Conservation (phyloP, 495 filamentous ascomycete species). For the Daldinia concentrica region DNA sequence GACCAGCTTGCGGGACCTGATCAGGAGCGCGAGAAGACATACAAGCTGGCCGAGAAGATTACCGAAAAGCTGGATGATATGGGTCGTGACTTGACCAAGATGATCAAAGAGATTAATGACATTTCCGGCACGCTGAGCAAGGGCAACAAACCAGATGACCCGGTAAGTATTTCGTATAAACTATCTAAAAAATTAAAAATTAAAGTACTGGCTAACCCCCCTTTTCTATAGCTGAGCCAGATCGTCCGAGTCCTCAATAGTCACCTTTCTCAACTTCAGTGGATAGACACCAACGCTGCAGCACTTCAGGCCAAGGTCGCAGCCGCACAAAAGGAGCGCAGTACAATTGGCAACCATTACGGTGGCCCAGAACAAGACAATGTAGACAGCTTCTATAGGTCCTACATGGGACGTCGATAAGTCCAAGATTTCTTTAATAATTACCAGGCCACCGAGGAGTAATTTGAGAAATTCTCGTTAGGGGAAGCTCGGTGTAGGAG, state of each 20-base stretch:
- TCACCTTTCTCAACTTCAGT: constrained; percentile 86
- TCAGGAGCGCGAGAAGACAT: constrained; percentile 92
- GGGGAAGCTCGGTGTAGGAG: constrained; percentile 27
- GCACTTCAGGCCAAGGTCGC: constrained; percentile 80
- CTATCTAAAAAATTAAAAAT: not conserved
- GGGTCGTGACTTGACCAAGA: constrained; percentile 87
- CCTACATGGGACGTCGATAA: constrained; percentile 73
- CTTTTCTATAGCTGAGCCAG: constrained; percentile 74
- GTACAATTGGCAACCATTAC: constrained; percentile 68
- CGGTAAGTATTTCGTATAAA: constrained; percentile 65
- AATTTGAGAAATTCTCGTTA: not conserved
- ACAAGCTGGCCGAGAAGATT: constrained; percentile 89
- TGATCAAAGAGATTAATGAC: constrained; percentile 98
- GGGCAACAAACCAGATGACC: constrained; percentile 88
- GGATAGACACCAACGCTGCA: constrained; percentile 86
- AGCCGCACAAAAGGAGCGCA: constrained; percentile 78
- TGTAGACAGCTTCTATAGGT: constrained; percentile 83
- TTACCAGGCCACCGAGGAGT: constrained; percentile 6
- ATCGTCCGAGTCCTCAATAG: constrained; percentile 94
- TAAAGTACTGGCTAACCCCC: constrained; percentile 20
- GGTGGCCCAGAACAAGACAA: constrained; percentile 69
- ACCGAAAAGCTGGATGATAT: constrained; percentile 87
- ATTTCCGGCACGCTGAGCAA: constrained; percentile 85
- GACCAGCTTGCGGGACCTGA: constrained; percentile 85
- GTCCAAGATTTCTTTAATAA: not conserved